Conservation (phyloP, 257 asterid species). For the Gentiana straminea region DNA sequence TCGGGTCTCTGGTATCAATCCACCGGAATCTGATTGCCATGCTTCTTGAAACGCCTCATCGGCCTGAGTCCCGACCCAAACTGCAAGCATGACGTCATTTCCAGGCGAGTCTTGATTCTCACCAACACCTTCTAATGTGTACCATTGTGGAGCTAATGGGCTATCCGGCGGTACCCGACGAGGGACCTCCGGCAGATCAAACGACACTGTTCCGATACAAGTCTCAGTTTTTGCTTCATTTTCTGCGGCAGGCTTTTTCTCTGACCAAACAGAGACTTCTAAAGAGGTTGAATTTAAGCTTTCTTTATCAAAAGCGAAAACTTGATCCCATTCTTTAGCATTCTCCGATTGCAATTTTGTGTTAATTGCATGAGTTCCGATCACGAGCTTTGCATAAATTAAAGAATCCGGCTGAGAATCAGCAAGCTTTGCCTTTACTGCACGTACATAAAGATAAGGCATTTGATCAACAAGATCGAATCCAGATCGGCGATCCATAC, state of each 20-base stretch:
- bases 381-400: conserved; percentile 53
- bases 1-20: conserved; percentile 86
- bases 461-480: conserved; percentile 82
- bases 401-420: conserved; percentile 37
- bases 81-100: conserved; percentile 77
- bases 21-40: conserved; percentile 97
- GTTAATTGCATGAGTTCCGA: conserved; percentile 62
- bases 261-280: conserved; percentile 46
- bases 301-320: conserved; percentile 81
- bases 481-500: conserved; percentile 39
- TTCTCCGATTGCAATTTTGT: conserved; percentile 34
- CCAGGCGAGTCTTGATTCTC: conserved; percentile 28
- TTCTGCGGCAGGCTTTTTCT: conserved; percentile 35
- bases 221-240: conserved; percentile 9
- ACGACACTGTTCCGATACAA: conserved; percentile 54
- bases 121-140: conserved; percentile 55
- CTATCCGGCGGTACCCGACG: conserved; percentile 86
- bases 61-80: conserved; percentile 86
- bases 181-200: conserved; percentile 82
- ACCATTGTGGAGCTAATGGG: conserved; percentile 92
- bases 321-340: conserved; percentile 71
- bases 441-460: conserved; percentile 75
- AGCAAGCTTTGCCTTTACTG: conserved; percentile 50
- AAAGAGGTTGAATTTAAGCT: conserved; percentile 60
- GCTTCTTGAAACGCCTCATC: conserved; percentile 96